Conservation (phyloP, 2,329 filamentous ascomycete genomes). For the Fusarium sp. region DNA sequence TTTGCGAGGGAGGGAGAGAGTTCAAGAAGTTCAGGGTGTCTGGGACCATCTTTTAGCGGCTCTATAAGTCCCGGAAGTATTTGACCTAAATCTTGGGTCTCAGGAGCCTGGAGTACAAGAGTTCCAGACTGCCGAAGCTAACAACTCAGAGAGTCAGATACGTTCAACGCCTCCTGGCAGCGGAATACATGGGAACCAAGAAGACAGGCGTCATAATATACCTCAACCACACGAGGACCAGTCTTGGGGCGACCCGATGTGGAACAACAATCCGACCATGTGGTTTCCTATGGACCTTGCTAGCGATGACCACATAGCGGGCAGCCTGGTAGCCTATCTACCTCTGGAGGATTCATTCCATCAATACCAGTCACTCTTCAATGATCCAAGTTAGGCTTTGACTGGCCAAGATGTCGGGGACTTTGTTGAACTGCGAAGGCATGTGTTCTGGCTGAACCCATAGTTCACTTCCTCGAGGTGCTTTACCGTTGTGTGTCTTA, state of each 20-base stretch:
- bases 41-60: not conserved
- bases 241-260: not conserved
- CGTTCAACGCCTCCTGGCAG: not conserved
- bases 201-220: not conserved
- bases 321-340: not conserved
- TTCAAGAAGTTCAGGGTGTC: slow-evolving; percentile 5
- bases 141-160: not conserved
- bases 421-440: slow-evolving; percentile 1
- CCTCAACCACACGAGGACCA: not conserved
- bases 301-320: not conserved
- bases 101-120: not conserved
- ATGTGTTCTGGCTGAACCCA: not conserved
- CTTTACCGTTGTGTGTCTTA: too few relatives aligned
- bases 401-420: not conserved
- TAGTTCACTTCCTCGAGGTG: not conserved
- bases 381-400: not conserved
- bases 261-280: not conserved
- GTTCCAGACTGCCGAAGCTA: not conserved
- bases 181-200: not conserved
- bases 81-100: not conserved
- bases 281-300: not conserved
- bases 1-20: slow-evolving; percentile 4
- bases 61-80: not conserved
- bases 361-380: not conserved
- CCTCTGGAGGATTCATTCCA: not conserved